Evolutionary conservation across 1,284 basidiomycete species (phyloP).

Genomic region (Cryptococcus sp.): DNA sequence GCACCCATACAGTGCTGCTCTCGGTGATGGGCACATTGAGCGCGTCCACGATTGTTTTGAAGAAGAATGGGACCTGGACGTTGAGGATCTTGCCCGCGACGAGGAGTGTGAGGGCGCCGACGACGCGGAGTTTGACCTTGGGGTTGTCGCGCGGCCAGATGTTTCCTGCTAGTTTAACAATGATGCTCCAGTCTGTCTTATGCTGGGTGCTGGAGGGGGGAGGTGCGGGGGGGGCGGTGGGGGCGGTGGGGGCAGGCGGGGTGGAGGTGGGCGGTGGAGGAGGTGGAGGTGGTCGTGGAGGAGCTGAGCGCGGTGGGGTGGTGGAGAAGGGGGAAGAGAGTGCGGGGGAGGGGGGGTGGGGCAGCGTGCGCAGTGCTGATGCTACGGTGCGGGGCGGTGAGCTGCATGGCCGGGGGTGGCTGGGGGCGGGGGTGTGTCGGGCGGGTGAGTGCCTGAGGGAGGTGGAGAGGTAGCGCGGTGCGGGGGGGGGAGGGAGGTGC

Average conservation of each 20-base stretch:
- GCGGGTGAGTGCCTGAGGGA: not conserved
- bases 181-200: conserved; percentile 55
- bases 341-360: conserved; percentile 7
- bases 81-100: conserved; percentile 91
- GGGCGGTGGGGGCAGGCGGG: not conserved
- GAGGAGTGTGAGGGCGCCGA: conserved; percentile 76
- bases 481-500: not conserved
- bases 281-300: conserved; percentile 4
- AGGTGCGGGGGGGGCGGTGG: not conserved
- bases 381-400: too few relatives aligned
- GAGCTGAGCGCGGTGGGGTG: conserved; percentile 5
- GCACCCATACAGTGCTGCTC: conserved; percentile 78
- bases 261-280: conserved; percentile 4
- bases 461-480: not conserved
- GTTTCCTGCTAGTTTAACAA: conserved; percentile 56
- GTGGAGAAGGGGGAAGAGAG: conserved; percentile 10
- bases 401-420: too few relatives aligned
- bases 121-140: conserved; percentile 64
- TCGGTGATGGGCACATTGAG: conserved; percentile 80
- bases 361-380: not conserved
- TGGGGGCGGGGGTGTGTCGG: not conserved
- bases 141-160: conserved; percentile 59
- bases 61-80: conserved; percentile 94
- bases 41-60: conserved; percentile 86
- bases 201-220: conserved; percentile 4